These are phyloP conservation scores for Helicocarpus griseus DNA, from an alignment of 2,329 filamentous ascomycete genomes.

Conservation along the genomic window DNA sequence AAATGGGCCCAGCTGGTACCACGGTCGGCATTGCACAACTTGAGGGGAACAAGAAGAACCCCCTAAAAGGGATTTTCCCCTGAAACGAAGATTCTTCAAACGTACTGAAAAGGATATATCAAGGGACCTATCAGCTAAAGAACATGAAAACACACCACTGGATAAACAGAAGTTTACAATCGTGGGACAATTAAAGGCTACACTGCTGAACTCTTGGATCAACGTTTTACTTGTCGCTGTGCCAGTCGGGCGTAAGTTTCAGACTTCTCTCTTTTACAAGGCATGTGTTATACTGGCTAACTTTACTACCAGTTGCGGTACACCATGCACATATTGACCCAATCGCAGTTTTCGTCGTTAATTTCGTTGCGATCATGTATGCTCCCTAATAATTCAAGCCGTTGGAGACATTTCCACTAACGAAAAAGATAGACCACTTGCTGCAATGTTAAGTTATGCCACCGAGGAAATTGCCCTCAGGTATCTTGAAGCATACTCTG, in stretches of 20 bases:
- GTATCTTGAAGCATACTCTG: constrained; percentile 15
- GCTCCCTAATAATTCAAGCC: constrained; percentile 3
- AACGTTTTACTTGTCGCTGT: constrained; percentile 72
- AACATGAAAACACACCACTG: constrained; percentile 4
- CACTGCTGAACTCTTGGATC: constrained; percentile 74
- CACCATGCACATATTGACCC: constrained; percentile 53
- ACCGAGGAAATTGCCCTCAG: constrained; percentile 73
- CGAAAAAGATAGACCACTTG: constrained; percentile 50
- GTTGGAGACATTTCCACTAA: background rate
- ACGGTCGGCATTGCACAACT: background rate
- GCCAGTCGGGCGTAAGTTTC: constrained; percentile 54
- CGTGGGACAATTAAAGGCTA: constrained; percentile 46
- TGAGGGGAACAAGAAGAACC: background rate
- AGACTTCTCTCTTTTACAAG: background rate
- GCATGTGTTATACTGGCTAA: background rate
- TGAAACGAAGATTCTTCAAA: constrained; percentile 9
- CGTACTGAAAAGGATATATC: constrained; percentile 5
- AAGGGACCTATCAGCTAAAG: constrained; percentile 5
- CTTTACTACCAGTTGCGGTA: constrained; percentile 45
- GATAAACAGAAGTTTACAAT: constrained; percentile 27
- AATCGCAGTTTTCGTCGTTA: constrained; percentile 69
- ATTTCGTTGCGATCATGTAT: constrained; percentile 80
- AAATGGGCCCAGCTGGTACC: background rate
- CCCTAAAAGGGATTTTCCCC: constrained; percentile 1
- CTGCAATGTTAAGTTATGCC: constrained; percentile 74